Conservation (phyloP, 2,329 filamentous ascomycete genomes). For the Penicillium sp. region DNA sequence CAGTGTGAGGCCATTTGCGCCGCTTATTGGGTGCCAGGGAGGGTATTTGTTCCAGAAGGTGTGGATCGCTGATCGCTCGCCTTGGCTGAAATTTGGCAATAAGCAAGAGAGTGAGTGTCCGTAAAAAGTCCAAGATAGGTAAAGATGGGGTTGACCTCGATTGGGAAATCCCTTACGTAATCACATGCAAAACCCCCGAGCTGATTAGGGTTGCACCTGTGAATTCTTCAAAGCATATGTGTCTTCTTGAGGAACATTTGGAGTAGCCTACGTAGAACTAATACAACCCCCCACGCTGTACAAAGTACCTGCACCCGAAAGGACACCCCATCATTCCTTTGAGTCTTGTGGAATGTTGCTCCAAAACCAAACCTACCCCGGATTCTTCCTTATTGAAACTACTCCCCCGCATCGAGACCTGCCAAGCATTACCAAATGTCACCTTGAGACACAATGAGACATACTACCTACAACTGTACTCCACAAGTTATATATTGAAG, state of each 20-base stretch:
- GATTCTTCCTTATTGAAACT: constrained; percentile 1
- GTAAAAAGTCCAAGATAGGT: neutral
- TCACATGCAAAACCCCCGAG: neutral
- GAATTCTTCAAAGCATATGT: neutral
- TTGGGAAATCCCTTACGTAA: constrained; percentile 10
- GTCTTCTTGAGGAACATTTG: neutral
- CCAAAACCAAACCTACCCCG: constrained; percentile 9
- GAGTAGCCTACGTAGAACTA: neutral
- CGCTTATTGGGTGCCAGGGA: constrained; percentile 15
- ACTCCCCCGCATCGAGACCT: constrained; percentile 10
- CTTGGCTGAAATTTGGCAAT: constrained; percentile 16
- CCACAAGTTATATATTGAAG: neutral
- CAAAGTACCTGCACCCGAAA: neutral
- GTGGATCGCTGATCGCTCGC: constrained; percentile 28
- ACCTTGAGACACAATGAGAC: neutral
- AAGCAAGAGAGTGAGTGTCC: neutral
- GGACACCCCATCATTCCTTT: neutral
- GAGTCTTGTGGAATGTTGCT: constrained; percentile 6
- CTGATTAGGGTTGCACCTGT: constrained; percentile 6
- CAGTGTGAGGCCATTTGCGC: constrained; percentile 16
- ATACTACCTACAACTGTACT: neutral
- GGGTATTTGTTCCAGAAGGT: constrained; percentile 26
- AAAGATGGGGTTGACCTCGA: neutral
- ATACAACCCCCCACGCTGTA: neutral
- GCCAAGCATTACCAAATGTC: constrained; percentile 9